These are phyloP conservation scores for Aspergillus jensenii DNA, from an alignment of 2,329 filamentous ascomycete genomes.

Conservation along the genomic window DNA sequence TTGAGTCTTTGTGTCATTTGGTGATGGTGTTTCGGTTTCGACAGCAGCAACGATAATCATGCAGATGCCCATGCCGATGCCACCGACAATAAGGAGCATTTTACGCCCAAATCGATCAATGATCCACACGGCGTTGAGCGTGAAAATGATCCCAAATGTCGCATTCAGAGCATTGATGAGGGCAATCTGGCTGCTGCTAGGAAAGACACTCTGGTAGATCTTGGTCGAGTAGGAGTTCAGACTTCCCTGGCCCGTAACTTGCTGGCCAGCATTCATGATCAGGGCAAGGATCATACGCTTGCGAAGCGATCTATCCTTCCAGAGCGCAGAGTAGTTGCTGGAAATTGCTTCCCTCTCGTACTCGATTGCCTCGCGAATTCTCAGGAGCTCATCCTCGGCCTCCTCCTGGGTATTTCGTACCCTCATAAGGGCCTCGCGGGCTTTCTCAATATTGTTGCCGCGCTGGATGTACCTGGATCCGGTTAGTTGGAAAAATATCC, in stretches of 20 bases:
- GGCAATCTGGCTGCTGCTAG: slow-evolving; percentile 58
- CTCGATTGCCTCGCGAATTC: slow-evolving; percentile 67
- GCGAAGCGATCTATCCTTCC: slow-evolving; percentile 68
- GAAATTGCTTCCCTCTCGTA: slow-evolving; percentile 71
- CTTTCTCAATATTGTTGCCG: slow-evolving; percentile 60
- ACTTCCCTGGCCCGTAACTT: slow-evolving; percentile 70
- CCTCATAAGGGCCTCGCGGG: slow-evolving; percentile 55
- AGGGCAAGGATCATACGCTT: slow-evolving; percentile 66
- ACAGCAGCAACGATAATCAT: slow-evolving; percentile 66
- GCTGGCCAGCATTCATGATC: slow-evolving; percentile 68
- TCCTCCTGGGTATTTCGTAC: slow-evolving; percentile 66
- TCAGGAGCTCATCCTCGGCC: slow-evolving; percentile 64
- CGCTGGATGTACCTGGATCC: slow-evolving; percentile 52
- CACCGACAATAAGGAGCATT: slow-evolving; percentile 68
- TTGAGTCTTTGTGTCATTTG: slow-evolving; percentile 54
- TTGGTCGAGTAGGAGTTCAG: slow-evolving; percentile 72
- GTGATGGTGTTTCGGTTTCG: slow-evolving; percentile 57
- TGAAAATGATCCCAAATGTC: slow-evolving; percentile 71
- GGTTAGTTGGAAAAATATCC: neutral
- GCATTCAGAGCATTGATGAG: slow-evolving; percentile 74
- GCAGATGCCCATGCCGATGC: slow-evolving; percentile 66
- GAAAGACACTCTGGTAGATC: slow-evolving; percentile 72
- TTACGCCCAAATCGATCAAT: slow-evolving; percentile 70
- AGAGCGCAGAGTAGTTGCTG: slow-evolving; percentile 62
- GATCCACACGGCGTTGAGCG: slow-evolving; percentile 71